These are phyloP conservation scores for Haplographium delicatum DNA, from an alignment of 495 filamentous ascomycete genomes.

Conservation along the genomic window DNA sequence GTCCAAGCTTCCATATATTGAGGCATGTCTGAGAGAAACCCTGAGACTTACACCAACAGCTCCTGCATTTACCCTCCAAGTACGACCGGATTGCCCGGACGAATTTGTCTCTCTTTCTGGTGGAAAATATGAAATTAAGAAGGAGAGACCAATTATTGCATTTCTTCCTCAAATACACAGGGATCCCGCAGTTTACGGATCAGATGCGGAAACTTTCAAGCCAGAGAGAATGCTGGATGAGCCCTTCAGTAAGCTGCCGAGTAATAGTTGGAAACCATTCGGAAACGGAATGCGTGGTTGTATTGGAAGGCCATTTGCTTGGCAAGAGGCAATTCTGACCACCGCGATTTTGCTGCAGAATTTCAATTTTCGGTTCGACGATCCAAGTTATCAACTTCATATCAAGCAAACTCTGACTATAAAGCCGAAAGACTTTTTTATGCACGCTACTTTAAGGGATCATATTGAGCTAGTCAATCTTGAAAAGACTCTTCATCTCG, in stretches of 20 bases:
- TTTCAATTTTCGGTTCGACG: constrained; percentile 54
- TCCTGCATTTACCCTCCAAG: constrained; percentile 42
- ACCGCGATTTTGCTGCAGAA: constrained; percentile 55
- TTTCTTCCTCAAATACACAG: constrained; percentile 50
- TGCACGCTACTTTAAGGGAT: constrained; percentile 57
- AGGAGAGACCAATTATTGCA: constrained; percentile 45
- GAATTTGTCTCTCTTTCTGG: constrained; percentile 44
- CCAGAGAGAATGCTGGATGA: constrained; percentile 63
- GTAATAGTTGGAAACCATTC: constrained; percentile 54
- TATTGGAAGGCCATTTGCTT: constrained; percentile 57
- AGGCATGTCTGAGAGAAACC: constrained; percentile 58
- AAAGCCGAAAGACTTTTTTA: constrained; percentile 67
- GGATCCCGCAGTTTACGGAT: constrained; percentile 47
- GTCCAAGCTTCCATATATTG: constrained; percentile 58
- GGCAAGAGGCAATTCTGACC: constrained; percentile 54
- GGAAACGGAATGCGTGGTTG: constrained; percentile 51
- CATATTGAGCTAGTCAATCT: constrained; percentile 54
- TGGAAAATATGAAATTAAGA: constrained; percentile 61
- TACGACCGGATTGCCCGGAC: constrained; percentile 39
- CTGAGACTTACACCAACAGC: constrained; percentile 63
- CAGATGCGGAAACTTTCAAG: constrained; percentile 48
- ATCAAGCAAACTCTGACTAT: constrained; percentile 69
- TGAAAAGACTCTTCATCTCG: constrained; percentile 40
- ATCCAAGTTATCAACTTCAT: constrained; percentile 57
- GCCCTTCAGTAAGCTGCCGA: constrained; percentile 49